phyloP scores from a whole-genome alignment of 371 early-diverging fungal species.

The Chytridium lagenaria region DNA sequence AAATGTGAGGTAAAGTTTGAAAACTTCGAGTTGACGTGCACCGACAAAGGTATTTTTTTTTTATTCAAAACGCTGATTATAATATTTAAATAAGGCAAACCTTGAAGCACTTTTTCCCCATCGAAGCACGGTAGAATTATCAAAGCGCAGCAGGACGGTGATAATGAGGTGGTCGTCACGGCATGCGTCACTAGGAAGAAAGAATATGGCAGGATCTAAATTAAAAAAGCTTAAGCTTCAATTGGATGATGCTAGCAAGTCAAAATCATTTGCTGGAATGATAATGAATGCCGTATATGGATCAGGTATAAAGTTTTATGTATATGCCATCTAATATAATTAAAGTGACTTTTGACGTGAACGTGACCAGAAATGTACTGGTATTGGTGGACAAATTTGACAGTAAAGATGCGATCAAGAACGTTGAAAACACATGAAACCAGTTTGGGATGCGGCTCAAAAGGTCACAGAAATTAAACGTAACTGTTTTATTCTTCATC shows the following conservation, averaged over 20 bases:
- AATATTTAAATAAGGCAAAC: conserved; percentile 36
- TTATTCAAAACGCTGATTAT: background rate
- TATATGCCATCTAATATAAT: background rate
- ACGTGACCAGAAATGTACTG: conserved; percentile 37
- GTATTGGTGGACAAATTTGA: conserved; percentile 56
- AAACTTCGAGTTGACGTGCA: conserved; percentile 44
- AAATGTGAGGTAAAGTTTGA: conserved; percentile 48
- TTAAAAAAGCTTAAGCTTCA: conserved; percentile 45
- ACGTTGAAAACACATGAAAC: conserved; percentile 56
- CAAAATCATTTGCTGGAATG: conserved; percentile 37
- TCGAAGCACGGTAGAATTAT: conserved; percentile 51
- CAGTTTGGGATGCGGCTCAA: conserved; percentile 44
- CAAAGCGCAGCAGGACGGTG: conserved; percentile 26
- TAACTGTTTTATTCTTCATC: no score
- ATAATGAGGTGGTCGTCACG: conserved; percentile 34
- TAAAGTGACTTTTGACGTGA: conserved; percentile 1
- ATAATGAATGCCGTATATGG: conserved; percentile 47
- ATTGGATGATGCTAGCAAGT: conserved; percentile 34
- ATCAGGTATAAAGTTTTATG: conserved; percentile 32
- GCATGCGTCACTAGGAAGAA: conserved; percentile 49
- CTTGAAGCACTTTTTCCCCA: conserved; percentile 45
- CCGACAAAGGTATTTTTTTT: conserved; percentile 46
- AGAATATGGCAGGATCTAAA: conserved; percentile 48
- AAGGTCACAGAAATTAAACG: conserved; percentile 49
- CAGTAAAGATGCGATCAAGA: conserved; percentile 45